A percentile compares a stretch with the other conserved stretches of the same genome.
phyloP scores from a whole-genome alignment of 441 rosid species.

The Populus hybrid region DNA sequence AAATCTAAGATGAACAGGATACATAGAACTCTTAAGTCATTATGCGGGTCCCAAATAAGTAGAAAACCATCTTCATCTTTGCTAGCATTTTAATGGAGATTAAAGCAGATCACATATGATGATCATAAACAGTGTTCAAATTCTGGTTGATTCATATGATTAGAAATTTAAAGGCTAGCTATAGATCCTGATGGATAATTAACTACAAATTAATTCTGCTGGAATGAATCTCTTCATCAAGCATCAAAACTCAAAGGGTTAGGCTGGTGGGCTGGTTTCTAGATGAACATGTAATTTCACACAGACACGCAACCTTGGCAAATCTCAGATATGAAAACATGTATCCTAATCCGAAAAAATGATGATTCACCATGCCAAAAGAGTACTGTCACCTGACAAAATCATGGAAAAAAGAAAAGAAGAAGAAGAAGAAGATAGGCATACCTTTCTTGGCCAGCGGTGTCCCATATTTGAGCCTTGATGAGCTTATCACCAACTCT shows the following conservation, averaged over 20 bases:
- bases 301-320: background rate
- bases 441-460: conserved; percentile 84
- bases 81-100: background rate
- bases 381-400: background rate
- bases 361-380: background rate
- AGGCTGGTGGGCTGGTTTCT: background rate
- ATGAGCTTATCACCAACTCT: conserved; percentile 54
- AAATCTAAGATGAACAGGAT: background rate
- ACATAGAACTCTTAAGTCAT: background rate
- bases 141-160: background rate
- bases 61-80: background rate
- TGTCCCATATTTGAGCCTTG: conserved; percentile 76
- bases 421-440: too few relatives aligned
- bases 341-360: too few relatives aligned
- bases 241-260: too few relatives aligned
- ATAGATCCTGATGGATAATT: background rate
- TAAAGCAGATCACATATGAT: background rate
- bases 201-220: too few relatives aligned
- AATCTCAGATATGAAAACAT: background rate
- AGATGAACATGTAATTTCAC: background rate
- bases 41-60: background rate
- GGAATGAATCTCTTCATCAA: too few relatives aligned
- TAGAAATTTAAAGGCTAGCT: too few relatives aligned
- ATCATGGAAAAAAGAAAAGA: background rate
- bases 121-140: background rate